Percentiles rank a stretch among this genome's conserved stretches.
These are phyloP conservation scores for Psilocybe subaeruginosa DNA, from an alignment of 768 basidiomycete species.

Conservation along the genomic window DNA sequence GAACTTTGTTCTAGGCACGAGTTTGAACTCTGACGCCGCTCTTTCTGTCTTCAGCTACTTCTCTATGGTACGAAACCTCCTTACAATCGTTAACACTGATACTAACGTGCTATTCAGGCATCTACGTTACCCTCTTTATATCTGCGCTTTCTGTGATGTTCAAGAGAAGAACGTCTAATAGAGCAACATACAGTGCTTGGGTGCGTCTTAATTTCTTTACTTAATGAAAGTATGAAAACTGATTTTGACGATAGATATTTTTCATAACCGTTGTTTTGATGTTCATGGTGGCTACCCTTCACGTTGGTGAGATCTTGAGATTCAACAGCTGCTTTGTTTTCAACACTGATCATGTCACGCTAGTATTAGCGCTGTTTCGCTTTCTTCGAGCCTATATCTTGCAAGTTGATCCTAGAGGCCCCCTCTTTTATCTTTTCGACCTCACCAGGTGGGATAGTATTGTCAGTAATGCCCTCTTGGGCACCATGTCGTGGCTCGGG, in stretches of 20 bases:
- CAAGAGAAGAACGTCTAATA: not conserved
- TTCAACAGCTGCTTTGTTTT: not conserved
- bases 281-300: conserved; percentile 26
- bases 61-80: not conserved
- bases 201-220: not conserved
- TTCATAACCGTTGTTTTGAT: conserved; percentile 22
- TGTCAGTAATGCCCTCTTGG: conserved; percentile 23
- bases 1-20: not conserved
- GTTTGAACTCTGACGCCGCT: not conserved
- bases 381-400: conserved; percentile 25
- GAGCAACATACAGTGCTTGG: not conserved
- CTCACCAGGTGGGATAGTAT: conserved; percentile 28
- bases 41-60: not conserved
- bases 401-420: conserved; percentile 18
- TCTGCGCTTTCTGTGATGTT: conserved; percentile 3
- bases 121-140: not conserved
- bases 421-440: conserved; percentile 24
- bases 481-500: conserved; percentile 31
- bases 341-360: not conserved
- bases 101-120: not conserved
- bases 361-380: conserved; percentile 25
- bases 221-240: not conserved
- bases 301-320: conserved; percentile 20
- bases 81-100: not conserved
- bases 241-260: conserved; percentile 20